These are phyloP conservation scores for Auricularia heimuer DNA, from an alignment of 768 basidiomycete genomes.

Conservation along the genomic window DNA sequence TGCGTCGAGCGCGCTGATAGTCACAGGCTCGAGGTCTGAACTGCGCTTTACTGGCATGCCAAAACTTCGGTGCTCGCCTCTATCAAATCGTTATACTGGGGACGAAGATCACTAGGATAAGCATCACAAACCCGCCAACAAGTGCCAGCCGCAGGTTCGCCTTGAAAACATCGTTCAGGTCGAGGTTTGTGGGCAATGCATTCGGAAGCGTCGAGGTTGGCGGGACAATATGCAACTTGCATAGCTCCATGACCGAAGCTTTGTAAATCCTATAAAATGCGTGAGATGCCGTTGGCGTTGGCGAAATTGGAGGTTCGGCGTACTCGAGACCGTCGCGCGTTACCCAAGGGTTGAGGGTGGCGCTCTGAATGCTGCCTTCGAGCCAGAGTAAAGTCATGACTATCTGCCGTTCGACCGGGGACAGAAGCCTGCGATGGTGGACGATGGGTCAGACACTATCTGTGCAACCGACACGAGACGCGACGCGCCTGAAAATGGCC, in stretches of 20 bases:
- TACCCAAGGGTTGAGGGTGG: conserved; percentile 70
- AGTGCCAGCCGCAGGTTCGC: conserved; percentile 72
- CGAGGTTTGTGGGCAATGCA: background rate
- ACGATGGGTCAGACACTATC: background rate
- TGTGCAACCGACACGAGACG: background rate
- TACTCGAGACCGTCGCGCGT: conserved; percentile 65
- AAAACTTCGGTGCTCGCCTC: conserved; percentile 73
- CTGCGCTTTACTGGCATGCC: conserved; percentile 49
- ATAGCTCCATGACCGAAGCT: conserved; percentile 51
- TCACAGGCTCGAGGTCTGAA: conserved; percentile 42
- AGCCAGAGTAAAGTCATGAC: conserved; percentile 86
- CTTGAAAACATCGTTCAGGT: conserved; percentile 66
- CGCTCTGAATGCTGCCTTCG: conserved; percentile 57
- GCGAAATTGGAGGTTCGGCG: conserved; percentile 11
- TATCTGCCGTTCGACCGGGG: conserved; percentile 71
- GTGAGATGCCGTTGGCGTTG: background rate
- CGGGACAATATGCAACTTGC: conserved; percentile 60
- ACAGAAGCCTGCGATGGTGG: conserved; percentile 46
- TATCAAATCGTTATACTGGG: conserved; percentile 18
- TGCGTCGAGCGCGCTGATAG: conserved; percentile 57
- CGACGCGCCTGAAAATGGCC: conserved; percentile 70
- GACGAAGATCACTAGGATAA: background rate
- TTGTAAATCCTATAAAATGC: conserved; percentile 54
- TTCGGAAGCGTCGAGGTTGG: conserved; percentile 49
- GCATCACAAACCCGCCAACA: conserved; percentile 63